phyloP scores from a whole-genome alignment of 2,329 filamentous ascomycete species.

The Claviceps sp. region DNA sequence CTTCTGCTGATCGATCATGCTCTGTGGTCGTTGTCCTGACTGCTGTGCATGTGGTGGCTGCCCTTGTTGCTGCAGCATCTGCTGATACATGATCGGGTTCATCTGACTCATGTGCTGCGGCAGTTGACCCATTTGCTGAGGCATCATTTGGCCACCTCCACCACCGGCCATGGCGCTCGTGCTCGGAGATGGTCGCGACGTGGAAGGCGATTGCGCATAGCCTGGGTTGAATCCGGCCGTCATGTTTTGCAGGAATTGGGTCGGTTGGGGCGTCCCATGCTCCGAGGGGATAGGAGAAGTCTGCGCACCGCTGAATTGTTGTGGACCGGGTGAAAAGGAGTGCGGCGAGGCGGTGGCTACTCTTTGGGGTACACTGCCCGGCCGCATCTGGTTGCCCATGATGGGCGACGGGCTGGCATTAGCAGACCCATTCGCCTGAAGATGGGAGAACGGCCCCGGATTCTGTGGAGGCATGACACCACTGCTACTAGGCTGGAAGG shows the following conservation, averaged over 20 bases:
- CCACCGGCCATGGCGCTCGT: conserved; percentile 31
- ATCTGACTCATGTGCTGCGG: conserved; percentile 33
- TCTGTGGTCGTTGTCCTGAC: conserved; percentile 24
- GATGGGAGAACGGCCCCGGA: conserved; percentile 63
- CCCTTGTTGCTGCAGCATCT: conserved; percentile 19
- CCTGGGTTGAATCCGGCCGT: conserved; percentile 44
- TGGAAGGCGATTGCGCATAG: conserved; percentile 43
- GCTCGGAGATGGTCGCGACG: conserved; percentile 40
- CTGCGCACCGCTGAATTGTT: conserved; percentile 53
- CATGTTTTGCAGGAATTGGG: conserved; percentile 52
- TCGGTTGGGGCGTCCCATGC: conserved; percentile 63
- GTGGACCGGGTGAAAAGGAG: conserved; percentile 67
- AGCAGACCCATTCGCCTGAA: conserved; percentile 65
- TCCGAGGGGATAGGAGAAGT: conserved; percentile 67
- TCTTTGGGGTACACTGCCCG: conserved; percentile 59
- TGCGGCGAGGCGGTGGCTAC: conserved; percentile 89
- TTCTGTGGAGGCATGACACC: conserved; percentile 47
- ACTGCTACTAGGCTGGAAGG: conserved; percentile 54
- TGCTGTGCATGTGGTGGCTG: conserved; percentile 56
- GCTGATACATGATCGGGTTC: conserved; percentile 26
- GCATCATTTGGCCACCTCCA: conserved; percentile 35
- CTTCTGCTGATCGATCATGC: conserved; percentile 54
- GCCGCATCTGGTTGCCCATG: conserved; percentile 66
- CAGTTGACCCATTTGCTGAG: conserved; percentile 36
- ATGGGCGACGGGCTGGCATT: conserved; percentile 89